These are phyloP conservation scores for Pedinophyceae sp. DNA, from an alignment of 139 green algal genomes.

Conservation along the genomic window DNA sequence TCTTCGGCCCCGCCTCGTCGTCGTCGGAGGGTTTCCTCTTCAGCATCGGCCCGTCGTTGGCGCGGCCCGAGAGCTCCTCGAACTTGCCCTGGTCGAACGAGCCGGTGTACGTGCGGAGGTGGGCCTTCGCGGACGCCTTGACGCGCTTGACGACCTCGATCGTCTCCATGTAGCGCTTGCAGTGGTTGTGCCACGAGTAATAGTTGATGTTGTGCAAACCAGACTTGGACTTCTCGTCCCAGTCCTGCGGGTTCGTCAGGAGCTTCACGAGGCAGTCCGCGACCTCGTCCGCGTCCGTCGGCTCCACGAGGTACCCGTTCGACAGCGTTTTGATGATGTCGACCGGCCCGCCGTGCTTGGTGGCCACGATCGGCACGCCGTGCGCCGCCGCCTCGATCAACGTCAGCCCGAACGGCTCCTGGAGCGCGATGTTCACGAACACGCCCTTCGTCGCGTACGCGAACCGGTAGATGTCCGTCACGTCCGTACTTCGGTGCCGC, in stretches of 20 bases:
- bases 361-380: slow-evolving; percentile 86
- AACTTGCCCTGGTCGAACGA: neutral
- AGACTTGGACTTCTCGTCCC: slow-evolving; percentile 32
- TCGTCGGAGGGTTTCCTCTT: too few relatives aligned
- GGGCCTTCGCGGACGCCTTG: neutral
- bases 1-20: too few relatives aligned
- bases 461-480: slow-evolving; percentile 87
- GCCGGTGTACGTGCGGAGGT: neutral
- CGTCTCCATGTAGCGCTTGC: slow-evolving; percentile 45
- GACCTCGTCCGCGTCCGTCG: slow-evolving; percentile 51
- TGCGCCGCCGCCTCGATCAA: slow-evolving; percentile 70
- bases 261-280: slow-evolving; percentile 55
- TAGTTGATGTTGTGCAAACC: slow-evolving; percentile 61
- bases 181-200: slow-evolving; percentile 78
- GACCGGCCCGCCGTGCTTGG: slow-evolving; percentile 71
- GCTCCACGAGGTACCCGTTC: slow-evolving; percentile 80
- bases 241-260: slow-evolving; percentile 46
- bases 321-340: slow-evolving; percentile 35
- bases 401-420: slow-evolving; percentile 91
- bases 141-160: slow-evolving; percentile 36
- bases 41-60: too few relatives aligned
- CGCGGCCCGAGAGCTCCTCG: too few relatives aligned
- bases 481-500: slow-evolving; percentile 67
- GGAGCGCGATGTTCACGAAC: slow-evolving; percentile 67
- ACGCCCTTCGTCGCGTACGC: slow-evolving; percentile 55